phyloP scores from a whole-genome alignment of 345 rosid genomes.

The Syzygium aromaticum region DNA sequence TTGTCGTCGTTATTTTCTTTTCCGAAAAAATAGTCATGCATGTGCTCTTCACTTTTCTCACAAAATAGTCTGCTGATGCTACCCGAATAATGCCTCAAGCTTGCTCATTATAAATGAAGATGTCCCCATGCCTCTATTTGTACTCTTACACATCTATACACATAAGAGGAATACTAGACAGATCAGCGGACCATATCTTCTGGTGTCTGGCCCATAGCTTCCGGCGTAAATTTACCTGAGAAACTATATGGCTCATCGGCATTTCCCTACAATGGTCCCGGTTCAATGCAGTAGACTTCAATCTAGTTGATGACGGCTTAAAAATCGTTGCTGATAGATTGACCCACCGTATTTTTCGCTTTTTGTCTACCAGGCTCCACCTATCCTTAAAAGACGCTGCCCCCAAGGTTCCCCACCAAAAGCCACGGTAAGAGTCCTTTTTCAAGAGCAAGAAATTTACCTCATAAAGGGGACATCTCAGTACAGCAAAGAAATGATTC shows the following conservation, averaged over 20 bases:
- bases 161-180: background rate
- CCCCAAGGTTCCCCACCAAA: background rate
- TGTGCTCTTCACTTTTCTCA: background rate
- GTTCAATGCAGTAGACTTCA: background rate
- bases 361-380: background rate
- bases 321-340: background rate
- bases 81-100: background rate
- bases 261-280: background rate
- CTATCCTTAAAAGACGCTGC: background rate
- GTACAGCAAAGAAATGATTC: background rate
- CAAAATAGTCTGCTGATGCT: background rate
- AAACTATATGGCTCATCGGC: background rate
- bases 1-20: background rate
- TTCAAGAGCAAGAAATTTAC: background rate
- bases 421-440: background rate
- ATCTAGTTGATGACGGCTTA: background rate
- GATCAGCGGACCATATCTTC: background rate
- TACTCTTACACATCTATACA: background rate
- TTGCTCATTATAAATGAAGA: background rate
- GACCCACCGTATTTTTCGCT: background rate
- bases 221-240: background rate
- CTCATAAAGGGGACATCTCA: background rate
- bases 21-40: background rate
- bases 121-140: background rate
- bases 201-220: background rate